Evolutionary conservation across 345 rosid species (phyloP).

Genomic region (Populus alba): DNA sequence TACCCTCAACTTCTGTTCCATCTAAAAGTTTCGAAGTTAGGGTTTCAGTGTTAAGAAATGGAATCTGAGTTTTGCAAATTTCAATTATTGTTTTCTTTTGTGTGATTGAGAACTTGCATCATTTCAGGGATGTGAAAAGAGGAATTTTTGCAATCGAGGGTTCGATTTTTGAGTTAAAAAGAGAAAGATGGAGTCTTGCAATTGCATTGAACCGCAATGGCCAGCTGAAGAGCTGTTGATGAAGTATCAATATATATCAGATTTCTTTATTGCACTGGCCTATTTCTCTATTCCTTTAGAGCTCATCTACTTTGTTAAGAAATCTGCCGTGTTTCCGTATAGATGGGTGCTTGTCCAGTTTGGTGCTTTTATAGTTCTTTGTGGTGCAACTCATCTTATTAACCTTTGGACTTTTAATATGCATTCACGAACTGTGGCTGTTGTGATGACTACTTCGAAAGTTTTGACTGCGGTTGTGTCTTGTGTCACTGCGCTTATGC

Average conservation of each 20-base stretch:
- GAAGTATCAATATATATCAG: constrained; percentile 97
- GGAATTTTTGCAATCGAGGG: background rate
- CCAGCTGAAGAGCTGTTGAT: constrained; percentile 87
- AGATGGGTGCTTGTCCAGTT: constrained; percentile 99
- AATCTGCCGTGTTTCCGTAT: constrained; percentile 88
- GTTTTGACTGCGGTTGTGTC: constrained; percentile 85
- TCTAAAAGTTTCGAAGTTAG: background rate
- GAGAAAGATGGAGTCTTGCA: constrained; percentile 68
- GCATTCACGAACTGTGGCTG: constrained; percentile 72
- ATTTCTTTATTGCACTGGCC: constrained; percentile 96
- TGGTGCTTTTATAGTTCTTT: constrained; percentile 97
- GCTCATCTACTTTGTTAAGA: constrained; percentile 93
- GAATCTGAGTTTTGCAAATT: background rate
- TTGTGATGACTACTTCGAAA: constrained; percentile 80
- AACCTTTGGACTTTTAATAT: constrained; percentile 82
- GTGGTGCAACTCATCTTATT: constrained; percentile 96
- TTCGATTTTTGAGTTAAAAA: background rate
- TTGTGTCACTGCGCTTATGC: constrained; percentile 93
- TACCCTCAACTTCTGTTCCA: background rate
- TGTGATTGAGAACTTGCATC: background rate
- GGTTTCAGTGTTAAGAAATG: background rate
- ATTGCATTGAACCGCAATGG: constrained; percentile 94
- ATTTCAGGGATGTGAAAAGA: background rate
- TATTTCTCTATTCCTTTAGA: constrained; percentile 96
- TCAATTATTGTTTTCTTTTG: background rate